phyloP scores from a whole-genome alignment of 768 basidiomycete genomes.

The Coprinopsis marcescibilis region DNA sequence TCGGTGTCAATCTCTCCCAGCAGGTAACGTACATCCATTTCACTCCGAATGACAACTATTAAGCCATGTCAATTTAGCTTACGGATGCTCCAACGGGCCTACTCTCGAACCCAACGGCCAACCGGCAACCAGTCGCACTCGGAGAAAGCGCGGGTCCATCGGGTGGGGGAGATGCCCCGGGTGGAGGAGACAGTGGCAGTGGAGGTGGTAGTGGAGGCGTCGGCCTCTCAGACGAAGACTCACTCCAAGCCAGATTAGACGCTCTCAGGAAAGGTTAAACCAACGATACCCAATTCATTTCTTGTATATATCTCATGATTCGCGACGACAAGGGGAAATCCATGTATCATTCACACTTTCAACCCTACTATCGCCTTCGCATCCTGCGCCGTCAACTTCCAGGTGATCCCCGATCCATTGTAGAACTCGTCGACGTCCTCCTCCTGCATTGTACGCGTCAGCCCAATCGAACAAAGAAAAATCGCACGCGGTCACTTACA shows the following conservation, averaged over 20 bases:
- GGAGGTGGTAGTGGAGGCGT: slow-evolving; percentile 36
- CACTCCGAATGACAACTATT: slow-evolving; percentile 1
- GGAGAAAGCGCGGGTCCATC: slow-evolving; percentile 53
- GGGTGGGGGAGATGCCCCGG: slow-evolving; percentile 27
- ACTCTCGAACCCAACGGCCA: slow-evolving; percentile 51
- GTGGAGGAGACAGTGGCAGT: slow-evolving; percentile 30
- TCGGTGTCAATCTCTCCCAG: slow-evolving; percentile 88
- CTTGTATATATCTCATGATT: slow-evolving; percentile 6
- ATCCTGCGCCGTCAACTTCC: slow-evolving; percentile 76
- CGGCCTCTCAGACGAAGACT: slow-evolving; percentile 75
- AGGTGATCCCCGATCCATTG: slow-evolving; percentile 85
- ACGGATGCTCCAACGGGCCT: slow-evolving; percentile 78
- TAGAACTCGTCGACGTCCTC: slow-evolving; percentile 96
- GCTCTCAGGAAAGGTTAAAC: slow-evolving; percentile 70
- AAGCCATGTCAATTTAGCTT: slow-evolving; percentile 43
- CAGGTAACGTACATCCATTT: slow-evolving; percentile 39
- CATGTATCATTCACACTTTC: no score
- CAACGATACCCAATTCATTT: not conserved
- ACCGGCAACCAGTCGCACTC: slow-evolving; percentile 77
- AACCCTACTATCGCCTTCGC: slow-evolving; percentile 64
- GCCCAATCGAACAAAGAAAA: not conserved
- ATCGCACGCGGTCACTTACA: slow-evolving; percentile 33
- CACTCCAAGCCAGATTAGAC: slow-evolving; percentile 89
- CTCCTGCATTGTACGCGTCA: slow-evolving; percentile 47
- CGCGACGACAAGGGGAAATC: slow-evolving; percentile 5